Percentiles rank a stretch among this genome's conserved stretches.
Conservation (phyloP, 202 grass and related monocot species). For the Dendrocalamus latiflorus region DNA sequence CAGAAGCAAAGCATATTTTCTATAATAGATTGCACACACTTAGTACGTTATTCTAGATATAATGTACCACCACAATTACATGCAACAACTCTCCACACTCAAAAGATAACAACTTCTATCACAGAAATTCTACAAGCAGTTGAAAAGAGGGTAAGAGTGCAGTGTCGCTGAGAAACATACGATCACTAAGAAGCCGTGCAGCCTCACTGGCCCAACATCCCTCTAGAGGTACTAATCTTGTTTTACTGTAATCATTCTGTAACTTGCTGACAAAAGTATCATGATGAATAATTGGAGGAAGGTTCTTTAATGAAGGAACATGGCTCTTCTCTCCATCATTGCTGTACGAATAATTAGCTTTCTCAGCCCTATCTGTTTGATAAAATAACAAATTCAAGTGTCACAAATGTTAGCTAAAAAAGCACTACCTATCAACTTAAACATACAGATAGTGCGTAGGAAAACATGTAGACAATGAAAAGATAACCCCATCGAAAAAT, state of each 20-base stretch:
- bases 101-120: neutral
- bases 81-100: neutral
- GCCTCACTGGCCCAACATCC: slow-evolving; percentile 58
- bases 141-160: neutral
- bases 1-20: neutral
- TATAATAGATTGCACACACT: neutral
- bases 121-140: neutral
- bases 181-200: slow-evolving; percentile 40
- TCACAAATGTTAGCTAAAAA: neutral
- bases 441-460: neutral
- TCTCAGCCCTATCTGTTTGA: too few relatives aligned
- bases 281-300: slow-evolving; percentile 49
- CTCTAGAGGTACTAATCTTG: slow-evolving; percentile 42
- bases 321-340: slow-evolving; percentile 52
- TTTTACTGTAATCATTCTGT: slow-evolving; percentile 42
- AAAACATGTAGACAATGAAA: neutral
- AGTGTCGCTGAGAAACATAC: slow-evolving; percentile 37
- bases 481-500: neutral
- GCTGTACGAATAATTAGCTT: slow-evolving; percentile 42
- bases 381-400: slow-evolving; percentile 15
- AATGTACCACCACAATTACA: slow-evolving; percentile 2
- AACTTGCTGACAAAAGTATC: slow-evolving; percentile 42
- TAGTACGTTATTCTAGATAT: neutral
- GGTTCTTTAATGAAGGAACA: slow-evolving; percentile 48
- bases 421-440: neutral